These are phyloP conservation scores for Gaertneriomyces semiglobifer DNA, from an alignment of 192 early-diverging fungal genomes.

Conservation along the genomic window DNA sequence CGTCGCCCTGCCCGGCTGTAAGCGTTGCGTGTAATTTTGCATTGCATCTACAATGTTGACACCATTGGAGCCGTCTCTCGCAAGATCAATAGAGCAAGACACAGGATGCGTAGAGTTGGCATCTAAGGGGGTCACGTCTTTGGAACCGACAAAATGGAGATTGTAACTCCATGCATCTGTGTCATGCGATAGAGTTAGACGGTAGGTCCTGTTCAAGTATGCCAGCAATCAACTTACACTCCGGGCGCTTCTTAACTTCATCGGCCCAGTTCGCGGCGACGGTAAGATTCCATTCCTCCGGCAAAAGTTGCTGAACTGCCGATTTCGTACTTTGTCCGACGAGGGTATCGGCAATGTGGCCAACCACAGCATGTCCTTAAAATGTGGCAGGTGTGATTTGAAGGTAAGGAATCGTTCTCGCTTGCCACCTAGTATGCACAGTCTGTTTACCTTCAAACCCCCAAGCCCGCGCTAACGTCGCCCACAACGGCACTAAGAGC, in stretches of 20 bases:
- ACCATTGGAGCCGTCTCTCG: slow-evolving; percentile 23
- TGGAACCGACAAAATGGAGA: slow-evolving; percentile 25
- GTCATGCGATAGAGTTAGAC: background rate
- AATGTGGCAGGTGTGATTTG: background rate
- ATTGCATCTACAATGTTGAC: slow-evolving; percentile 33
- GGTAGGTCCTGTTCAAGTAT: background rate
- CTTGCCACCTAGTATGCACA: too few species aligned
- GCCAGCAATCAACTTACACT: background rate
- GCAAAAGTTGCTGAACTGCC: slow-evolving; percentile 11
- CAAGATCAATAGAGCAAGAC: slow-evolving; percentile 8
- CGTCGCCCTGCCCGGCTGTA: background rate
- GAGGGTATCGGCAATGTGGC: slow-evolving; percentile 22
- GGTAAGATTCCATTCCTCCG: slow-evolving; percentile 17
- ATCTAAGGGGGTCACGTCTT: slow-evolving; percentile 29
- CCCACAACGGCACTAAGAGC: too few species aligned
- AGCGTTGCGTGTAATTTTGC: slow-evolving; percentile 31
- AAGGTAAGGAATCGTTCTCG: background rate
- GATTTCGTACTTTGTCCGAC: slow-evolving; percentile 20
- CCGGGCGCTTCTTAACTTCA: slow-evolving; percentile 11
- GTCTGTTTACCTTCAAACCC: too few species aligned
- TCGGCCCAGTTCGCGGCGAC: slow-evolving; percentile 23
- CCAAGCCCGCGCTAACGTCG: too few species aligned
- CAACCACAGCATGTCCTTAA: slow-evolving; percentile 16
- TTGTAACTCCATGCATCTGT: slow-evolving; percentile 8
- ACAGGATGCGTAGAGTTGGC: slow-evolving; percentile 8